Evolutionary conservation across 129 eudicot species (phyloP).

Genomic region (Tagetes patula): DNA sequence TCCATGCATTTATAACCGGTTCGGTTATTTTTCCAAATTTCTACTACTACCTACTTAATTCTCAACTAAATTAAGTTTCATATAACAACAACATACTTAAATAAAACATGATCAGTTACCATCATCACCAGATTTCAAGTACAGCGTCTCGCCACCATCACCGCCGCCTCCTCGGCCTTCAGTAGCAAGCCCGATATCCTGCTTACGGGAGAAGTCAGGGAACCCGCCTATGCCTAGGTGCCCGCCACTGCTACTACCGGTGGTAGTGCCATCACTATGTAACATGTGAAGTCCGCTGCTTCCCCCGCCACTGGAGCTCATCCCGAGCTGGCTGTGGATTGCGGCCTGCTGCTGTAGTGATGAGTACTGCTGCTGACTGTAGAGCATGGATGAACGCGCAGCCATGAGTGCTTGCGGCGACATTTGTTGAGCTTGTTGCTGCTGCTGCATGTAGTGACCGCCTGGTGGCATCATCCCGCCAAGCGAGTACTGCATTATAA

Average conservation of each 20-base stretch:
- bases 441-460: conserved; percentile 63
- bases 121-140: conserved; percentile 58
- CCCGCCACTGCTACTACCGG: conserved; percentile 31
- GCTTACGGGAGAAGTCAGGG: conserved; percentile 55
- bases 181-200: conserved; percentile 38
- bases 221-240: conserved; percentile 49
- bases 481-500: conserved; percentile 44
- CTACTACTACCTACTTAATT: conserved; percentile 26
- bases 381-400: conserved; percentile 64
- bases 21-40: conserved; percentile 28
- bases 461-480: conserved; percentile 71
- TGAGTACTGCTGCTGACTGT: conserved; percentile 60
- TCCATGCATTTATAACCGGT: conserved; percentile 31
- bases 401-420: conserved; percentile 73
- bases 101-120: conserved; percentile 39
- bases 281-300: conserved; percentile 58
- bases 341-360: conserved; percentile 64
- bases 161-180: conserved; percentile 44
- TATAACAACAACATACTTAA: not conserved
- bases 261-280: conserved; percentile 44
- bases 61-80: conserved; percentile 22
- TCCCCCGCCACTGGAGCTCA: conserved; percentile 53
- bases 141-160: conserved; percentile 55
- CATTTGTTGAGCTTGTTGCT: conserved; percentile 72
- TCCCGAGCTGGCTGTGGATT: conserved; percentile 57